Percentiles rank a stretch among this genome's conserved stretches.
Conservation (phyloP, 176 grass and related monocot genomes). For the Phragmites australis region DNA sequence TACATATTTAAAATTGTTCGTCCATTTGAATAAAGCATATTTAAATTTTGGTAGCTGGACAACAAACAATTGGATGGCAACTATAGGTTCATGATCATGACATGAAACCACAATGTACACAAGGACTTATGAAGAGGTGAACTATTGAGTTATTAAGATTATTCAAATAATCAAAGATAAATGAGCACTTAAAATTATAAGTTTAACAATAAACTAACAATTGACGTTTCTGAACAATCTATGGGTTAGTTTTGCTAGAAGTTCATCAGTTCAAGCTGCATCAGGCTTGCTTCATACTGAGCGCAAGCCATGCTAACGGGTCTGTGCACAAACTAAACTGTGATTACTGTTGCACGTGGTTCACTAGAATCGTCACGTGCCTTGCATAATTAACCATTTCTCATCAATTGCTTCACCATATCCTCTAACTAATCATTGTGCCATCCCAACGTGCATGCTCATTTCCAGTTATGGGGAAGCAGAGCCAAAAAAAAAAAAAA, state of each 20-base stretch:
- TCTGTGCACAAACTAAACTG: not conserved
- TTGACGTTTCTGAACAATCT: not conserved
- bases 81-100: not conserved
- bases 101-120: not conserved
- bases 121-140: constrained; percentile 10
- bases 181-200: not conserved
- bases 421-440: not conserved
- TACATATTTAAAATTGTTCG: not conserved
- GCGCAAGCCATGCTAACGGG: not conserved
- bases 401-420: not conserved
- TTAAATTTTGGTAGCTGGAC: not conserved
- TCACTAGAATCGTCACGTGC: not conserved
- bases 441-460: not conserved
- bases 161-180: not conserved
- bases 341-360: not conserved
- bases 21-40: not conserved
- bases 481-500: not conserved
- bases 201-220: not conserved
- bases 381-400: not conserved
- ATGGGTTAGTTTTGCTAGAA: constrained; percentile 1
- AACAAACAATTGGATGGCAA: not conserved
- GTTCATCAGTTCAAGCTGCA: not conserved
- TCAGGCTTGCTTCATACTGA: not conserved
- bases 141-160: not conserved
- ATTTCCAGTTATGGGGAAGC: not conserved